Percentiles rank a stretch among this genome's conserved stretches.
These are phyloP conservation scores for Annulohypoxylon moriforme DNA, from an alignment of 495 filamentous ascomycete species.

Conservation along the genomic window DNA sequence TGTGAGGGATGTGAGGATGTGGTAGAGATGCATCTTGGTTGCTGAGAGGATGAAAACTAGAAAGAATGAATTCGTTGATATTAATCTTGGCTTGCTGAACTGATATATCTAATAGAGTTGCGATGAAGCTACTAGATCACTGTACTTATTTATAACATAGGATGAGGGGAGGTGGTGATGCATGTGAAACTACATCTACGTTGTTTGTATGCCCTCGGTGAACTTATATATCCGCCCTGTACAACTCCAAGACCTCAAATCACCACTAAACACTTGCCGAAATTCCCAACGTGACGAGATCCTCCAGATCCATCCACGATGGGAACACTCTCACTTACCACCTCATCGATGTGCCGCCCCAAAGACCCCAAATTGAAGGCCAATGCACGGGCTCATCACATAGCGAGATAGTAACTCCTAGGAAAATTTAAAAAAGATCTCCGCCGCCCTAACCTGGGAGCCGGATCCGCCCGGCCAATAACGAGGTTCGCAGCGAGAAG, in stretches of 20 bases:
- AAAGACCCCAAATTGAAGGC: neutral
- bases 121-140: neutral
- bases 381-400: conserved; percentile 33
- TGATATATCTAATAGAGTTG: too few relatives aligned
- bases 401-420: neutral
- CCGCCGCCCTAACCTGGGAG: conserved; percentile 26
- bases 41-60: neutral
- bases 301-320: conserved; percentile 1
- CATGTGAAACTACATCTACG: neutral
- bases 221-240: neutral
- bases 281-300: conserved; percentile 18
- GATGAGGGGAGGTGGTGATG: neutral
- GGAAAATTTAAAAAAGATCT: conserved; percentile 24
- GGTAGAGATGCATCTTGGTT: conserved; percentile 29
- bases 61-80: neutral
- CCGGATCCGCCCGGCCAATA: conserved; percentile 22
- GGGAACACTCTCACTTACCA: conserved; percentile 14
- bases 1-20: conserved; percentile 33
- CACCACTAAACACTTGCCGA: neutral
- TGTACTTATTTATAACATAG: neutral
- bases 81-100: neutral
- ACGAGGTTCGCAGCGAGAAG: too few relatives aligned
- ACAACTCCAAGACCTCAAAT: neutral
- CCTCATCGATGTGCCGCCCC: neutral
- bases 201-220: conserved; percentile 1